These are phyloP conservation scores for Pseudocercospora fuligena DNA, from an alignment of 2,329 filamentous ascomycete genomes.

Conservation along the genomic window DNA sequence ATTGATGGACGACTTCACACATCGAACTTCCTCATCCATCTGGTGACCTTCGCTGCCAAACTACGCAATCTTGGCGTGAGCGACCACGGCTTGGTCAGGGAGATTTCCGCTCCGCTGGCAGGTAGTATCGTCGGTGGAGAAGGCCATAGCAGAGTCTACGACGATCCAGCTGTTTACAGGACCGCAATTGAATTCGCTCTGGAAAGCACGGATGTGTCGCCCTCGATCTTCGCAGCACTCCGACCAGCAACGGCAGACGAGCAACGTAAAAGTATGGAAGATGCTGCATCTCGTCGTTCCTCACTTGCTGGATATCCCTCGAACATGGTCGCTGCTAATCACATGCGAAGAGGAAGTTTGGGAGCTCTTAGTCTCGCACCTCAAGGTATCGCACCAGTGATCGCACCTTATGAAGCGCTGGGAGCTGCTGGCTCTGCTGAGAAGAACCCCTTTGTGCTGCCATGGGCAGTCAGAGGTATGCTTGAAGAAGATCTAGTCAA, in stretches of 20 bases:
- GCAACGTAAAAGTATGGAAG: conserved; percentile 30
- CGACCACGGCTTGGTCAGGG: conserved; percentile 90
- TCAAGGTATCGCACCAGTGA: conserved; percentile 39
- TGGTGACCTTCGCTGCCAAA: conserved; percentile 92
- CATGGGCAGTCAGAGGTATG: conserved; percentile 93
- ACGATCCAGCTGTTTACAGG: conserved; percentile 84
- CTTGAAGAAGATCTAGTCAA: conserved; percentile 91
- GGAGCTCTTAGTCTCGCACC: conserved; percentile 26
- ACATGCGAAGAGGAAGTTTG: conserved; percentile 40
- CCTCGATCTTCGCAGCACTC: conserved; percentile 9
- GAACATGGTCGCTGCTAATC: conserved; percentile 39
- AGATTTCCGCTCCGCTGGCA: conserved; percentile 84
- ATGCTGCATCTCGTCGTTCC: conserved; percentile 29
- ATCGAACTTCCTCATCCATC: conserved; percentile 89
- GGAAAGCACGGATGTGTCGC: conserved; percentile 48
- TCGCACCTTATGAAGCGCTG: conserved; percentile 48
- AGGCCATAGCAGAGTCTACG: conserved; percentile 91
- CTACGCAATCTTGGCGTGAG: conserved; percentile 90
- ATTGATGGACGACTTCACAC: conserved; percentile 91
- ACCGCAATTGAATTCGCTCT: conserved; percentile 54
- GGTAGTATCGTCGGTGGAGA: conserved; percentile 91
- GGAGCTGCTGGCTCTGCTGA: conserved; percentile 28
- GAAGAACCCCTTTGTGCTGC: conserved; percentile 85
- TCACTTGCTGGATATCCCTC: conserved; percentile 37
- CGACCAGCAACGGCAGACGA: conserved; percentile 23